Evolutionary conservation across 2,329 filamentous ascomycete species (phyloP).

Genomic region (Neonectria coccinea): DNA sequence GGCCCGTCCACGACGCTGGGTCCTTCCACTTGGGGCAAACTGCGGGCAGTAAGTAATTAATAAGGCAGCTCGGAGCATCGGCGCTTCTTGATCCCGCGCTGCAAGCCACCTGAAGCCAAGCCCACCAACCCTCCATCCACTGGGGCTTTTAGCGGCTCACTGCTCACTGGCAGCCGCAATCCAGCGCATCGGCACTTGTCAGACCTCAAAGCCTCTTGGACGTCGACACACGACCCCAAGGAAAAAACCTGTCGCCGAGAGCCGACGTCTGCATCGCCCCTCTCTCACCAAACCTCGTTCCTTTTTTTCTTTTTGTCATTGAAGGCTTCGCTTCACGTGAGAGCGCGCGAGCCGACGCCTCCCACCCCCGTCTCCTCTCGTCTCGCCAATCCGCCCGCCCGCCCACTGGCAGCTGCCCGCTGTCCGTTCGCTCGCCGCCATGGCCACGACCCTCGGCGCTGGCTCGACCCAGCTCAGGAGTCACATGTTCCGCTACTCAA

Average conservation of each 20-base stretch:
- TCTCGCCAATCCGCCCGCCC: constrained; percentile 16
- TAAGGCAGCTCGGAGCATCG: constrained; percentile 30
- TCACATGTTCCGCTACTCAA: constrained; percentile 47
- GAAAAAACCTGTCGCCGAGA: constrained; percentile 27
- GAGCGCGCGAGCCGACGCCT: constrained; percentile 12
- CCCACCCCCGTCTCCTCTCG: neutral
- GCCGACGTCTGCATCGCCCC: neutral
- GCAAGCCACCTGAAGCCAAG: constrained; percentile 3
- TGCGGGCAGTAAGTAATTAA: no score
- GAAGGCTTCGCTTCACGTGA: constrained; percentile 15
- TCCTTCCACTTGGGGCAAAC: neutral
- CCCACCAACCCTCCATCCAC: constrained; percentile 15
- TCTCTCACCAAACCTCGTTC: constrained; percentile 4
- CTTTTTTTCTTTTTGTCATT: constrained; percentile 20
- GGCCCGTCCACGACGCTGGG: constrained; percentile 18
- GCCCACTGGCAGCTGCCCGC: constrained; percentile 3
- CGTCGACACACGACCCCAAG: constrained; percentile 37
- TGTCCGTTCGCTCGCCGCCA: constrained; percentile 33
- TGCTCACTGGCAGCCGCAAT: constrained; percentile 36
- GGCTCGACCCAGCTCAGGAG: constrained; percentile 51
- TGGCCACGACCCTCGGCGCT: constrained; percentile 51
- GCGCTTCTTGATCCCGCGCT: constrained; percentile 38
- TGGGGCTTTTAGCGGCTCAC: constrained; percentile 38
- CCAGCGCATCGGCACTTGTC: constrained; percentile 28
- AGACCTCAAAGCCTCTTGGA: constrained; percentile 41